Percentiles rank a stretch among this genome's conserved stretches.
These are phyloP conservation scores for Solanum arcanum DNA, from an alignment of 257 asterid species.

Conservation along the genomic window DNA sequence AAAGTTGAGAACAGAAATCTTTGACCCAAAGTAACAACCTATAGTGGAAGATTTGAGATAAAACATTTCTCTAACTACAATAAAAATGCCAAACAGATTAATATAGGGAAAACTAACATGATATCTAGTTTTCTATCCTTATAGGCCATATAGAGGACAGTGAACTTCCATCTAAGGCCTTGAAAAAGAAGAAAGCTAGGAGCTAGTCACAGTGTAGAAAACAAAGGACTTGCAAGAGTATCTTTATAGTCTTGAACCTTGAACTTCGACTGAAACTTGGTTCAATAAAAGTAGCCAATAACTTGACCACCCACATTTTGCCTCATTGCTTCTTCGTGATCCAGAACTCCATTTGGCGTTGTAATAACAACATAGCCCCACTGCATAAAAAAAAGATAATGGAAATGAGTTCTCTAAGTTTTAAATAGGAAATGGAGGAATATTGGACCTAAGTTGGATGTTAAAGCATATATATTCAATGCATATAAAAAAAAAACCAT, in stretches of 20 bases:
- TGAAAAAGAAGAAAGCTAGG: not conserved
- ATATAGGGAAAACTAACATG: not conserved
- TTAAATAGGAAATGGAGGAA: not conserved
- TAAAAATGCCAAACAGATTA: not conserved
- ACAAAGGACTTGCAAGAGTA: not conserved
- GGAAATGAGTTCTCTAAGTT: not conserved
- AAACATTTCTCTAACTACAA: not conserved
- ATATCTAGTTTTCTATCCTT: not conserved
- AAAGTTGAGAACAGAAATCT: not conserved
- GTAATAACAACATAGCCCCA: slow-evolving; percentile 53
- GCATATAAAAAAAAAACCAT: not conserved
- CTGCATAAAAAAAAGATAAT: slow-evolving; percentile 17
- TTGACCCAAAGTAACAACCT: not conserved
- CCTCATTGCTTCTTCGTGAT: slow-evolving; percentile 82
- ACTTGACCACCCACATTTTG: slow-evolving; percentile 92
- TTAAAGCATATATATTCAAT: not conserved
- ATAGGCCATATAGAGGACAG: not conserved
- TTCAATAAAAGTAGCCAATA: slow-evolving; percentile 75
- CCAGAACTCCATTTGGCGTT: slow-evolving; percentile 56
- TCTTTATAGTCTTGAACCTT: not conserved
- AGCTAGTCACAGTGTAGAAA: not conserved
- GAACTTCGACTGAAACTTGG: not conserved
- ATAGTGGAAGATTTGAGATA: not conserved
- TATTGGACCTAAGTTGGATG: not conserved
- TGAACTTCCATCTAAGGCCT: not conserved